A percentile compares a stretch with the other conserved stretches of the same genome.
Conservation (phyloP, 306 rosid species). For the Citrullus colocynthis region DNA sequence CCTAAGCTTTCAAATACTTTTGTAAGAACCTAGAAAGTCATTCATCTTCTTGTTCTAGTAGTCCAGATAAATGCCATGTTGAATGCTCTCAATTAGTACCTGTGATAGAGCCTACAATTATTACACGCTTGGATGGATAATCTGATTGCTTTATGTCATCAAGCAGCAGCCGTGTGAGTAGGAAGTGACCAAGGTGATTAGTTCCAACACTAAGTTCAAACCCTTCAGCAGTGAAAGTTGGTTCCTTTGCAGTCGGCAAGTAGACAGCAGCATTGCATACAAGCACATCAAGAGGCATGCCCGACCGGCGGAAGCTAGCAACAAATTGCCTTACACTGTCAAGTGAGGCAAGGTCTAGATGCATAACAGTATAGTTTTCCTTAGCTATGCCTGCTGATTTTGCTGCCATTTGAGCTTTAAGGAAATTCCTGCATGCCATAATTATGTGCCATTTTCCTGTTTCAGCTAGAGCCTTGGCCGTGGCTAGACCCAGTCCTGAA, state of each 20-base stretch:
- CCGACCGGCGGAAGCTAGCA: constrained; percentile 50
- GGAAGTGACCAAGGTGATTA: constrained; percentile 88
- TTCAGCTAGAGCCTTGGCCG: constrained; percentile 92
- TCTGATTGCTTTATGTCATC: constrained; percentile 73
- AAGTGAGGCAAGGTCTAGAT: constrained; percentile 80
- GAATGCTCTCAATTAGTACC: constrained; percentile 24
- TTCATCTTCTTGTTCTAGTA: background rate
- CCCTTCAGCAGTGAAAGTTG: constrained; percentile 81
- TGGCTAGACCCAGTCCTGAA: constrained; percentile 85
- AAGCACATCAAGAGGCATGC: constrained; percentile 59
- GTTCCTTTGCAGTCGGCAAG: constrained; percentile 91
- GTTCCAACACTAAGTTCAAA: constrained; percentile 91
- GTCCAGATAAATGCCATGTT: background rate
- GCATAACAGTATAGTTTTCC: constrained; percentile 75
- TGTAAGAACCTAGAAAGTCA: background rate
- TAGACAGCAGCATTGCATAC: constrained; percentile 94
- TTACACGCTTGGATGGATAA: constrained; percentile 70
- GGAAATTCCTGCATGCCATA: constrained; percentile 99
- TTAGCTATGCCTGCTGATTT: constrained; percentile 71
- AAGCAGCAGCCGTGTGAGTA: constrained; percentile 63
- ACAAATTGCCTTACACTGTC: constrained; percentile 90
- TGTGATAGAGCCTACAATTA: constrained; percentile 91
- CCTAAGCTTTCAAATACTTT: no score
- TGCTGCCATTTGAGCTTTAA: constrained; percentile 85
- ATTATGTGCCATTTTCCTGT: constrained; percentile 89